Conservation (phyloP, 768 basidiomycete genomes). For the Lanmaoa rubissima region DNA sequence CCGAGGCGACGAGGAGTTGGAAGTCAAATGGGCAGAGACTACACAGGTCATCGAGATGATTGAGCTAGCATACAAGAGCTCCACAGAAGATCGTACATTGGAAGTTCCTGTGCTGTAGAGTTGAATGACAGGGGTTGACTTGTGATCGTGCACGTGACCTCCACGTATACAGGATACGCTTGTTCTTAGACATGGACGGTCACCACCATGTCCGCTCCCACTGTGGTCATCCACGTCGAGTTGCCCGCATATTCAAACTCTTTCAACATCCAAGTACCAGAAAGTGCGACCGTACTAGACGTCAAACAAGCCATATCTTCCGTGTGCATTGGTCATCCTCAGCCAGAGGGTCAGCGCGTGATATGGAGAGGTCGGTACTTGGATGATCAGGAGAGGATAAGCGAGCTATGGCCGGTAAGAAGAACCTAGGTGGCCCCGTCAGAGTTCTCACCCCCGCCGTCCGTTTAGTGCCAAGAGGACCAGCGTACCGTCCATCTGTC, state of each 20-base stretch:
- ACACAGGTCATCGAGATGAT: slow-evolving; percentile 72
- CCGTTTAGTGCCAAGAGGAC: slow-evolving; percentile 50
- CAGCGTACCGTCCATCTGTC: slow-evolving; percentile 68
- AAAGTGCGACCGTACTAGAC: slow-evolving; percentile 51
- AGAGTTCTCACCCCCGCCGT: slow-evolving; percentile 4
- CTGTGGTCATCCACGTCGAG: slow-evolving; percentile 56
- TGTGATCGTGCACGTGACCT: slow-evolving; percentile 27
- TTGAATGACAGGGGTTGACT: background rate
- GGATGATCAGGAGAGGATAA: slow-evolving; percentile 60
- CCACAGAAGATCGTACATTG: slow-evolving; percentile 55
- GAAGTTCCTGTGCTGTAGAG: slow-evolving; percentile 24
- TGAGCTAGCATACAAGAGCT: slow-evolving; percentile 68
- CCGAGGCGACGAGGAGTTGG: slow-evolving; percentile 47
- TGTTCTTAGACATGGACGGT: background rate
- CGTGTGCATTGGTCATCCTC: slow-evolving; percentile 62
- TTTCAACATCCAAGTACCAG: slow-evolving; percentile 52
- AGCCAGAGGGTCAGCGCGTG: slow-evolving; percentile 68
- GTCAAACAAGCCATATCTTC: slow-evolving; percentile 65
- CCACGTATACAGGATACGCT: slow-evolving; percentile 23
- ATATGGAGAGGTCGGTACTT: slow-evolving; percentile 74
- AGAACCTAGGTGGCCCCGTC: background rate
- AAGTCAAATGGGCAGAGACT: slow-evolving; percentile 74
- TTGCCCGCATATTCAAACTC: slow-evolving; percentile 73
- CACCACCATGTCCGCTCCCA: slow-evolving; percentile 28
- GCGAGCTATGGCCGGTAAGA: slow-evolving; percentile 69